These are phyloP conservation scores for Chlorella sp. DNA, from an alignment of 139 green algal genomes.

Conservation along the genomic window DNA sequence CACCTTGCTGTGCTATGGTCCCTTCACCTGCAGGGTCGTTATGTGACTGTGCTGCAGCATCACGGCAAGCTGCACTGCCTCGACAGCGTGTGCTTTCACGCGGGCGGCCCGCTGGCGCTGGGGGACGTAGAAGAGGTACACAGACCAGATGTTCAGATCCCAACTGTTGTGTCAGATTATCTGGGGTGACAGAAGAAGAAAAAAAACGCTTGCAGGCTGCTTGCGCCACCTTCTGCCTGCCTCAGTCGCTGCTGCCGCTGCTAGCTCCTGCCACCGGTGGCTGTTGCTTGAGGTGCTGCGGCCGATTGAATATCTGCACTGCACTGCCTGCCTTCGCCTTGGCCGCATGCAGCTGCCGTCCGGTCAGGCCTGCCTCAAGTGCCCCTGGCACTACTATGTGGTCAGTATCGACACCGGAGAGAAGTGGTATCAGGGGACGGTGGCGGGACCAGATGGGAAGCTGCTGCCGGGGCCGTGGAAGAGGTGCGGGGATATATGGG, in stretches of 20 bases:
- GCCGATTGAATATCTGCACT: no score
- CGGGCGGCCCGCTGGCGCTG: conserved; percentile 50
- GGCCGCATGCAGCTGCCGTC: not conserved
- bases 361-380: conserved; percentile 38
- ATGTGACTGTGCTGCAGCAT: conserved; percentile 43
- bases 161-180: no score
- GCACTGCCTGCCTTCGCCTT: no score
- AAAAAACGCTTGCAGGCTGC: no score
- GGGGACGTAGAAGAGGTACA: conserved; percentile 58
- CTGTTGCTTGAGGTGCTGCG: no score
- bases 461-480: conserved; percentile 54
- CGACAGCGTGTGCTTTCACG: conserved; percentile 57
- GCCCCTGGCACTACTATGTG: conserved; percentile 59
- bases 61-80: conserved; percentile 42
- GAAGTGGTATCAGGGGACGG: conserved; percentile 55
- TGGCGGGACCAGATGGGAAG: conserved; percentile 43
- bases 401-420: conserved; percentile 39
- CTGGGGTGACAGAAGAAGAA: no score
- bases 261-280: no score
- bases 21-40: conserved; percentile 31
- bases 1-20: not conserved
- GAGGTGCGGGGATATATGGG: conserved; percentile 18
- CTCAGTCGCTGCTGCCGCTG: conserved; percentile 39
- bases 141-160: no score
- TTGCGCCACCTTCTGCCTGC: no score